Evolutionary conservation across 345 rosid genomes (phyloP), one percentile per base, ranked within the genome.

Genomic region (Firmiana major): DNA sequence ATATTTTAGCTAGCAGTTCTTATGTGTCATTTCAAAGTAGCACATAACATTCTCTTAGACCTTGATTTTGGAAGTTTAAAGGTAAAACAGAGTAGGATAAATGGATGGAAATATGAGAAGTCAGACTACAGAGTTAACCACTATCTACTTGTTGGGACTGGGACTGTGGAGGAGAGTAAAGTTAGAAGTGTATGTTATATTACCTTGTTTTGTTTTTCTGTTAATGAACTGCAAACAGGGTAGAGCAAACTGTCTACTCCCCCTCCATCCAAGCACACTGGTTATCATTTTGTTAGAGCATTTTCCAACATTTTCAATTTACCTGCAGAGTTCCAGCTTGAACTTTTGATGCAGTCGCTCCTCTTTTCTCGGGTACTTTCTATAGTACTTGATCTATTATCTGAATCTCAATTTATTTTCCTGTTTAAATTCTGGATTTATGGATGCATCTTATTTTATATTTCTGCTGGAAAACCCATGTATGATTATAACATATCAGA

Each of bases 311-410:
- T 13, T 74, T 76, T 79, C 21, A 70, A 57, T 84, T 77, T 81
- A 28, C 53, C 57, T 85, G 91, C 95, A 96, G 99, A 94, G 75
- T 96, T 93, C 80, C 97, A 87, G 88, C 97, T 96, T 81, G 99
- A 96, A 59, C 89, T 96, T 81, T 79, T 96, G 84, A 88, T 96
- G 97, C 99, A 96, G 81, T 92, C 98, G 45, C 95, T 96, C 75
- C 81, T 84, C 75, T 96, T 96, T 87, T 93, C 99, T 75, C 93
- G 99, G 90, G 99, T 96, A 90, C 63, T 79, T 79, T 71, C 80
- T 42, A 28, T 81, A 43, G 62, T 49, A 75, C 82, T 72, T 69
- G 45, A 54, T 58, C 65, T 24, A 46, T 55, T 49, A 75, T 46
- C 71, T 46, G 31, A 63, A 63, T 65, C 60, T 83, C 22, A 54